Evolutionary conservation across 371 early-diverging fungal genomes (phyloP), one percentile per base, ranked within the genome.

Genomic region (Mortierella sp.): DNA sequence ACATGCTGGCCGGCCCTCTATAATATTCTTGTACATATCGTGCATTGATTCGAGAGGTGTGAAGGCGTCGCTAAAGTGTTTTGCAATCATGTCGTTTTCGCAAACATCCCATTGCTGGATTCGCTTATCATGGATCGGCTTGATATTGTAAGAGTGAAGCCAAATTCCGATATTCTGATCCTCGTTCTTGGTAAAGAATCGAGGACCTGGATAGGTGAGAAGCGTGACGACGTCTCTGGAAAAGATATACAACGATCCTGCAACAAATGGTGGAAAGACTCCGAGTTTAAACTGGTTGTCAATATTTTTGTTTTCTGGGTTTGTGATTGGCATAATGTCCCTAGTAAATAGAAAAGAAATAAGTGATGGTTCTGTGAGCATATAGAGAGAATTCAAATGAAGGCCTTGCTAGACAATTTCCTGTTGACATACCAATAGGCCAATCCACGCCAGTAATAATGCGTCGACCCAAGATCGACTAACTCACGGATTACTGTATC

Each of bases 151-250:
- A 1, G 90, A 84, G 67, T 90, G 89, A 10, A 91, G 81, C 92
- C 92, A 91, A 41, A 90, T 76, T 0, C 88, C 86, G 0, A 91
- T 58, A 47, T 88, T 89, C 19, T 89, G 86, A 52, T 89, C 90
- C 53, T 86, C 86, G 3, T 86, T 83, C 33, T 81, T 75, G 19
- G 87, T 81, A 43, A 85, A 89, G 16, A 88, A 84, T 22, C 87
- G 88, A 13, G 88, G 88, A 0, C 84, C 84, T 6, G 83, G 77
- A 24, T 78, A 70, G 1, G 86, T 82, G 52, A 89, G 74, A 6
- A 85, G 50, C 2, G 85, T 81, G 15, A 89, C 86, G 19, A 89
- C 68, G 63, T 89, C 88, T 3, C 85, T 70, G 1, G 92, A 91
- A 7, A 91, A 74, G 8, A 85, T 86, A 60, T 87, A 88, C 16